A percentile compares a stretch with the other conserved stretches of the same genome.
phyloP scores from a whole-genome alignment of 2,329 filamentous ascomycete species.

The Calonectria hawksworthii region DNA sequence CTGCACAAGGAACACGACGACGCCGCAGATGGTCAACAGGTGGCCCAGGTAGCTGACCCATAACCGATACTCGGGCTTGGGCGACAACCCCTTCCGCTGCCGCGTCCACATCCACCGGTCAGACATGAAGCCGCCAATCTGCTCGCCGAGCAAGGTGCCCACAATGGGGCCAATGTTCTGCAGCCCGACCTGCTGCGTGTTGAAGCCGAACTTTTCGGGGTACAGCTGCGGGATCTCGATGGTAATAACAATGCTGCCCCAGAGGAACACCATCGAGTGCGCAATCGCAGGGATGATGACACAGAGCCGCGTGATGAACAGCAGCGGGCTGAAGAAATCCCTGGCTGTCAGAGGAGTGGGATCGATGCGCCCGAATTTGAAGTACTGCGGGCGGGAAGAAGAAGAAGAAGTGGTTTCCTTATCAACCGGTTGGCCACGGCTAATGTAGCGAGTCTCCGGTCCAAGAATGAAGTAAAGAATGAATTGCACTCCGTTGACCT shows the following conservation, averaged over 20 bases:
- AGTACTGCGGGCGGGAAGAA: not conserved
- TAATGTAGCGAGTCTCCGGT: slow-evolving; percentile 35
- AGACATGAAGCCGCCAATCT: slow-evolving; percentile 66
- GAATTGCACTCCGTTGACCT: slow-evolving; percentile 37
- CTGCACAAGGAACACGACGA: slow-evolving; percentile 68
- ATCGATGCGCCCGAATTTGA: slow-evolving; percentile 34
- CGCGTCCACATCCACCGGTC: slow-evolving; percentile 66
- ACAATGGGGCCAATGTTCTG: slow-evolving; percentile 71
- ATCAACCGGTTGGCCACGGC: not conserved
- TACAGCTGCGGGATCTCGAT: slow-evolving; percentile 73
- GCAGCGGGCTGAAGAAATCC: slow-evolving; percentile 35
- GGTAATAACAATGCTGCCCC: slow-evolving; percentile 52
- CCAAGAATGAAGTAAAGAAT: slow-evolving; percentile 36
- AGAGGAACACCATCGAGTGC: slow-evolving; percentile 71
- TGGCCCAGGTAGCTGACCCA: slow-evolving; percentile 70
- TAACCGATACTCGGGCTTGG: slow-evolving; percentile 65
- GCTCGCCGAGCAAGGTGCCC: slow-evolving; percentile 70
- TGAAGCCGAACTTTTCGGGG: slow-evolving; percentile 67
- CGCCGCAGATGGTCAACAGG: slow-evolving; percentile 63
- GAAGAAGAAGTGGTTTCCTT: not conserved
- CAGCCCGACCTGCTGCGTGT: slow-evolving; percentile 69
- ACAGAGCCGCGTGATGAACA: not conserved
- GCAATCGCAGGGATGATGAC: slow-evolving; percentile 57
- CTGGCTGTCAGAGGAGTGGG: slow-evolving; percentile 13
- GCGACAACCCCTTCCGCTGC: slow-evolving; percentile 47